A percentile compares a stretch with the other conserved stretches of the same genome.
Evolutionary conservation across 495 filamentous ascomycete genomes (phyloP).

Genomic region (Neurospora africana): DNA sequence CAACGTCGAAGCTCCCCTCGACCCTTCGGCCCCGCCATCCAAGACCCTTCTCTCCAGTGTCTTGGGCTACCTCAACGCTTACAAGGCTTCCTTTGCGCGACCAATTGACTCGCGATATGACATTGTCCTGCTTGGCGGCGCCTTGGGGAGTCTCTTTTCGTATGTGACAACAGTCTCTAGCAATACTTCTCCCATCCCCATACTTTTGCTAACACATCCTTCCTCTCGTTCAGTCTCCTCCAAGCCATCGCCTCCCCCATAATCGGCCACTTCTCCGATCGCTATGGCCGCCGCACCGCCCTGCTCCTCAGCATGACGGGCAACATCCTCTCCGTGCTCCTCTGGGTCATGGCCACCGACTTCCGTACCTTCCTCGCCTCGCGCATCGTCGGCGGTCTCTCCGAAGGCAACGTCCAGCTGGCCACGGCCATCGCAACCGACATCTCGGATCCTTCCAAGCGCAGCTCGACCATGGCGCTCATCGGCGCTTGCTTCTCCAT

Average conservation of each 20-base stretch:
- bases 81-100: constrained; percentile 86
- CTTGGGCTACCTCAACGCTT: constrained; percentile 77
- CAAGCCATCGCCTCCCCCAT: constrained; percentile 89
- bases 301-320: constrained; percentile 90
- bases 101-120: constrained; percentile 96
- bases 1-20: constrained; percentile 47
- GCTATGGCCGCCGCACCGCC: constrained; percentile 76
- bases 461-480: constrained; percentile 87
- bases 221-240: constrained; percentile 43
- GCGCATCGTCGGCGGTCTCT: constrained; percentile 82
- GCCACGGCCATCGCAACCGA: constrained; percentile 96
- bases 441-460: constrained; percentile 69
- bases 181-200: neutral
- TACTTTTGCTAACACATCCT: constrained; percentile 2
- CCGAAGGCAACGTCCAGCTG: constrained; percentile 94
- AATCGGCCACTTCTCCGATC: constrained; percentile 81
- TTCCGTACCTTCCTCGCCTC: constrained; percentile 93
- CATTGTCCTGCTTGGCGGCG: constrained; percentile 90
- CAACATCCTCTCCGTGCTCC: constrained; percentile 81
- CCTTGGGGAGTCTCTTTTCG: constrained; percentile 87
- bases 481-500: constrained; percentile 95
- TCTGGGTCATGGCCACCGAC: constrained; percentile 87
- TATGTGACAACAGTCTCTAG: constrained; percentile 7
- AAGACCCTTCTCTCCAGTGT: constrained; percentile 64
- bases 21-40: constrained; percentile 37